These are phyloP conservation scores for Penicillium waksmanii DNA, from an alignment of 495 filamentous ascomycete species.

Conservation along the genomic window DNA sequence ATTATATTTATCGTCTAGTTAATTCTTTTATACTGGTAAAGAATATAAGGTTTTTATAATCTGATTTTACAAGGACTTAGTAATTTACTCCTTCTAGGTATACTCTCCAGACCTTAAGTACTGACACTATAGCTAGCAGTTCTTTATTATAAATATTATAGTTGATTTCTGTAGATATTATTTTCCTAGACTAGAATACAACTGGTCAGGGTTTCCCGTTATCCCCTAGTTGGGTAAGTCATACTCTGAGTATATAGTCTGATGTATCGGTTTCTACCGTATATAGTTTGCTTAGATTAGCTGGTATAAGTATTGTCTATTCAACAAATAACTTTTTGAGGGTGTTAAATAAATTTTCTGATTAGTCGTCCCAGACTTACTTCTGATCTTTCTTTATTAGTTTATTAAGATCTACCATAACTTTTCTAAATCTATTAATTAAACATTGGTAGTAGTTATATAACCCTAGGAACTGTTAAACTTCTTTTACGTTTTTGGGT, in stretches of 20 bases:
- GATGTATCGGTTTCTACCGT: conserved; percentile 23
- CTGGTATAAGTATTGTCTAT: conserved; percentile 7
- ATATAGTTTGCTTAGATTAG: conserved; percentile 10
- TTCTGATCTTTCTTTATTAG: conserved; percentile 13
- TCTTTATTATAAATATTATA: conserved; percentile 40
- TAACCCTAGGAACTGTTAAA: conserved; percentile 18
- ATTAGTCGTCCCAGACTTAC: conserved; percentile 12
- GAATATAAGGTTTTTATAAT: conserved; percentile 26
- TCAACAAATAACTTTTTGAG: conserved; percentile 12
- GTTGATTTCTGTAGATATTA: conserved; percentile 31
- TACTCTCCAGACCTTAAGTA: conserved; percentile 32
- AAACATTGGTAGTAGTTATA: conserved; percentile 21
- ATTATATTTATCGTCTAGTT: conserved; percentile 16
- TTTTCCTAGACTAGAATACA: conserved; percentile 30
- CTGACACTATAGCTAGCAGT: conserved; percentile 29
- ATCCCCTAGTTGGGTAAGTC: conserved; percentile 8
- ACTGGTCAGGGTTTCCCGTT: conserved; percentile 11
- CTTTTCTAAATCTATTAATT: conserved; percentile 15
- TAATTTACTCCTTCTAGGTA: conserved; percentile 24
- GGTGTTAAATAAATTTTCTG: conserved; percentile 11
- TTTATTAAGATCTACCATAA: conserved; percentile 1
- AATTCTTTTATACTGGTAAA: conserved; percentile 26
- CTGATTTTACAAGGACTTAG: conserved; percentile 16
- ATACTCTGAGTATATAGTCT: conserved; percentile 6
- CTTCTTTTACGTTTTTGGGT: conserved; percentile 13